phyloP scores from a whole-genome alignment of 2,329 filamentous ascomycete genomes.

The Diplocarpon mali region DNA sequence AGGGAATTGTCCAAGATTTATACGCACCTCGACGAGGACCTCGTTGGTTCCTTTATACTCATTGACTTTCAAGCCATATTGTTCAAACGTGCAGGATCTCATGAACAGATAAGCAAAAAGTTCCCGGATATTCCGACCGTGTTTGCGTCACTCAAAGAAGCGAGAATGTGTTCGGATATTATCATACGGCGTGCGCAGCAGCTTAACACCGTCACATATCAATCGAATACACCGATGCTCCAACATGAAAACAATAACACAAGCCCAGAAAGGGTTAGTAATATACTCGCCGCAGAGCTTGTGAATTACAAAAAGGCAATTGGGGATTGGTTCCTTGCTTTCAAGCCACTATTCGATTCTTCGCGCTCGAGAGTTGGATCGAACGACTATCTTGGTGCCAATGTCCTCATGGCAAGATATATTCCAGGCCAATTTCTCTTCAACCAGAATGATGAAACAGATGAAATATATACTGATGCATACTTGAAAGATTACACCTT shows the following conservation, averaged over 20 bases:
- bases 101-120: neutral
- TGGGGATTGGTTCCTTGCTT: neutral
- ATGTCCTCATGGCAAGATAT: neutral
- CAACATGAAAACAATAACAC: neutral
- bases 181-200: constrained; percentile 3
- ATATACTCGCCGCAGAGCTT: neutral
- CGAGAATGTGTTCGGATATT: constrained; percentile 5
- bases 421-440: neutral
- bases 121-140: constrained; percentile 5
- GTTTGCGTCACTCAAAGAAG: constrained; percentile 7
- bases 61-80: constrained; percentile 5
- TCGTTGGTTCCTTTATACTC: constrained; percentile 3
- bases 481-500: too few species aligned
- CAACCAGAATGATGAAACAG: neutral
- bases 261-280: neutral
- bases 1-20: neutral
- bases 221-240: neutral
- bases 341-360: neutral
- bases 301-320: neutral
- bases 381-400: neutral
- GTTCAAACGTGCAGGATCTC: neutral
- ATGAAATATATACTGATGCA: constrained; percentile 1
- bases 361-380: neutral
- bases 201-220: neutral
- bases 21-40: constrained; percentile 5